Conservation (phyloP, 2,329 filamentous ascomycete genomes). For the Tolypocladium tropicale region DNA sequence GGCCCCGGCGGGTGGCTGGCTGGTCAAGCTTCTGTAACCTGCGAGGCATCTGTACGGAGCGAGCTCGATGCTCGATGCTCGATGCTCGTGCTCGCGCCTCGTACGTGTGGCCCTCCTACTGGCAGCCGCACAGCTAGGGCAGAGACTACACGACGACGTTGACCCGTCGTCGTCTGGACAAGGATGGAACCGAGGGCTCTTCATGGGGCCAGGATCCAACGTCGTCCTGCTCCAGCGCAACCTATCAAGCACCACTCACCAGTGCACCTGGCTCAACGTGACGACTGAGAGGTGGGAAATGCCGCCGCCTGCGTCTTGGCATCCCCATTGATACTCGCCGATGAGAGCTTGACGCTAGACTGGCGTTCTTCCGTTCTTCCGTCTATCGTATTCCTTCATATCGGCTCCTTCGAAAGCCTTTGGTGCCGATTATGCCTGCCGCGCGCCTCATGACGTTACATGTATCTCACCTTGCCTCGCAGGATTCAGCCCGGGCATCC, state of each 20-base stretch:
- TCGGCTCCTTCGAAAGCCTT: background rate
- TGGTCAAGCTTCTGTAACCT: too few species aligned
- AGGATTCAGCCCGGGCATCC: too few species aligned
- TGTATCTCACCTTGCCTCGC: background rate
- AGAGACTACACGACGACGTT: too few species aligned
- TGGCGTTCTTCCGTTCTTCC: background rate
- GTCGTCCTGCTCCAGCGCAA: background rate
- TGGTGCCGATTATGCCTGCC: background rate
- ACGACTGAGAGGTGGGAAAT: background rate
- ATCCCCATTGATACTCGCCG: background rate
- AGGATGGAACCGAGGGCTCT: background rate
- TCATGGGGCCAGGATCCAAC: background rate
- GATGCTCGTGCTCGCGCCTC: too few species aligned
- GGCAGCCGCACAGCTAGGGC: too few species aligned
- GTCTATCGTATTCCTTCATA: background rate
- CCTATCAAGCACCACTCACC: background rate
- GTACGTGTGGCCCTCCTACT: too few species aligned
- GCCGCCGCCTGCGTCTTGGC: background rate
- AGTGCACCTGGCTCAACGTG: background rate
- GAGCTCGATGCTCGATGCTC: too few species aligned
- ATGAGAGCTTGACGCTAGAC: background rate
- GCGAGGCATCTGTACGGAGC: too few species aligned
- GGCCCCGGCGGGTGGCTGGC: too few species aligned
- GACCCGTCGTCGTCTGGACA: background rate
- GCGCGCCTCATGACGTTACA: background rate